Evolutionary conservation across 2,329 filamentous ascomycete species (phyloP), one percentile per base, ranked within the genome.

Genomic region (Epichloe gansuensis): DNA sequence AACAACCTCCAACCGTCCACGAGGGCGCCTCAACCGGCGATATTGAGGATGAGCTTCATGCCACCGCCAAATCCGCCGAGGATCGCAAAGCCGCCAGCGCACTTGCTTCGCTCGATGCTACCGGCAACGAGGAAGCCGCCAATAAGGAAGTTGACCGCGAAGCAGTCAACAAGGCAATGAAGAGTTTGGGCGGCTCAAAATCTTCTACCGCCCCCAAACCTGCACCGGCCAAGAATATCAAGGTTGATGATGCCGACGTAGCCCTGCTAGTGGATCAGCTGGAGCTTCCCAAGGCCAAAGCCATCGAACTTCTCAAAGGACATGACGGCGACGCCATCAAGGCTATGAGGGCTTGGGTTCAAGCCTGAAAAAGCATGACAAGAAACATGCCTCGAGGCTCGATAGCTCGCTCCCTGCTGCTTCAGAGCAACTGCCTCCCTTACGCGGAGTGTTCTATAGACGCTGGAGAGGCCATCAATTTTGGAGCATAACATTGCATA

Each of bases 61-160:
- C 67, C 35, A 68, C 71, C 53, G 76, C 77, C 62, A 85, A 83
- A 68, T 81, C 78, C 43, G 85, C 85, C 63, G 85, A 89, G 68
- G 85, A 88, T 70, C 82, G 85, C 68, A 88, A 88, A 69, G 84
- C 85, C 46, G 84, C 84, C 42, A 83, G 82, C 6, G 86, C 86
- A 34, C 79, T 90, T 55, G 85, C 83, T 47, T 79, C 77, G 56
- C 81, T 91, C 59, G 85, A 88, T 21, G 46, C 45, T 5, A 46
- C 45, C 64, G 66, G 72, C 44, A 70, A 73, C 52, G 74, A 77
- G 34, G 71, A 75, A 45, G 62, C 65, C 37, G 63, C 69, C 3
- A 68, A 72, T 46, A 76, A 79, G 56, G 73, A 82, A 56, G 79
- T 86, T 59, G 85, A 90, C 65, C 72, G 80, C 50, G 84, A 84